phyloP scores from a whole-genome alignment of 805 yeast species.

The Metschnikowia peoriensis region DNA sequence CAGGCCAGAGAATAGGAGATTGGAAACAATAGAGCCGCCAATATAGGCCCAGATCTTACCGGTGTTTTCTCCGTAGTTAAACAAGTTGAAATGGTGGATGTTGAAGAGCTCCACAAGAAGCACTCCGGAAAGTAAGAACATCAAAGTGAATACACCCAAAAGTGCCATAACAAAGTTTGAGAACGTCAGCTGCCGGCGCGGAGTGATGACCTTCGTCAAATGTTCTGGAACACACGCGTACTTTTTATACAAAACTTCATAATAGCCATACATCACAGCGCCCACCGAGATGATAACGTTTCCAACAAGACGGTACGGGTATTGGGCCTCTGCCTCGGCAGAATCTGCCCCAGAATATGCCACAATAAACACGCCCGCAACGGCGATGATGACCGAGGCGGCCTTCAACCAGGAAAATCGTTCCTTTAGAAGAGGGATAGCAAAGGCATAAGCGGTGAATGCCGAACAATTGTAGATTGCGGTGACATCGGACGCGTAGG shows the following conservation, averaged over 20 bases:
- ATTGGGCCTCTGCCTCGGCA: conserved; percentile 23
- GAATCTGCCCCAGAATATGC: conserved; percentile 57
- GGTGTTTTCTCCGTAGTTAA: conserved; percentile 40
- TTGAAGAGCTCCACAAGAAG: conserved; percentile 51
- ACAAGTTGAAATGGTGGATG: conserved; percentile 56
- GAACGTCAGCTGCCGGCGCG: conserved; percentile 72
- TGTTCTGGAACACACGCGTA: conserved; percentile 70
- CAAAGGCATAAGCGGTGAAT: conserved; percentile 81
- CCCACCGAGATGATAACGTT: conserved; percentile 70
- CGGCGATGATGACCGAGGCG: conserved; percentile 66
- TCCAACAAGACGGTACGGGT: conserved; percentile 66
- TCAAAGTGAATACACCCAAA: conserved; percentile 58
- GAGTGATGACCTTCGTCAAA: conserved; percentile 39
- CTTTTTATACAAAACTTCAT: conserved; percentile 80
- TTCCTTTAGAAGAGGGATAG: conserved; percentile 72
- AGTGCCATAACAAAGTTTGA: conserved; percentile 73
- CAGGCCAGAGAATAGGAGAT: conserved; percentile 65
- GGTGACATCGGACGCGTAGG: conserved; percentile 82
- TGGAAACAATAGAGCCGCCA: conserved; percentile 54
- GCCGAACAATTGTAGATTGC: conserved; percentile 91
- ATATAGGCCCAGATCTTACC: conserved; percentile 46
- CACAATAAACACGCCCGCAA: conserved; percentile 73
- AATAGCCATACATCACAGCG: conserved; percentile 74
- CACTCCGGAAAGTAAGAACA: conserved; percentile 48
- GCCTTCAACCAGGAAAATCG: conserved; percentile 60